Evolutionary conservation across 1,284 basidiomycete species (phyloP).

Genomic region (Malassezia arunalokei): DNA sequence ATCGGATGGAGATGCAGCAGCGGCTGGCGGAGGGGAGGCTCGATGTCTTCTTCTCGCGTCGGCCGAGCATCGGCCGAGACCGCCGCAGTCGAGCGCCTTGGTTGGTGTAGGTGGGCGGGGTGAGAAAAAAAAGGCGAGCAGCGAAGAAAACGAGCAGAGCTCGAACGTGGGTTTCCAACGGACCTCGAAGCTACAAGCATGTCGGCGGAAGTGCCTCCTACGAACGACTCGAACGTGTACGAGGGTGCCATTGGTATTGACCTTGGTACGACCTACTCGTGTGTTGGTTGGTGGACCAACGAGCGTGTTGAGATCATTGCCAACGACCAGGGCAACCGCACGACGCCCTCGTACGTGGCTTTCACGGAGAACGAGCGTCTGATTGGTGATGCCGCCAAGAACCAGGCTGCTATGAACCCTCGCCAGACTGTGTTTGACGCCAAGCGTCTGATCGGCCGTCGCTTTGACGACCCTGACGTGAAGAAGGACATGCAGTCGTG

Average conservation of each 20-base stretch:
- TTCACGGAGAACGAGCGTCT: conserved; percentile 95
- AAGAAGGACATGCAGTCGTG: conserved; percentile 63
- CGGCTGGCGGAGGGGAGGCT: not conserved
- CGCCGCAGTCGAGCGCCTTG: conserved; percentile 1
- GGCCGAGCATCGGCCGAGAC: conserved; percentile 16
- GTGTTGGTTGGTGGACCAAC: conserved; percentile 48
- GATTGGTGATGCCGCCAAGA: conserved; percentile 67
- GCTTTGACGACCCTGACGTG: conserved; percentile 64
- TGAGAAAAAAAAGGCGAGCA: conserved; percentile 3
- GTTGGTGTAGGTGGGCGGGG: not conserved
- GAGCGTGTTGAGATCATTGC: conserved; percentile 46
- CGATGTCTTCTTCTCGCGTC: not conserved
- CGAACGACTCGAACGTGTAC: conserved; percentile 64
- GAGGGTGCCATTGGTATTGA: conserved; percentile 87
- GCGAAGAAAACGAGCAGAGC: conserved; percentile 4
- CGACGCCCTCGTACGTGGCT: conserved; percentile 96
- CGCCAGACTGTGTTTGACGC: conserved; percentile 56
- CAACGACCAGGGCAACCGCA: conserved; percentile 73
- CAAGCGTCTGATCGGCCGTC: conserved; percentile 82
- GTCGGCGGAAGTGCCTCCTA: conserved; percentile 44
- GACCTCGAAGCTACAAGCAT: conserved; percentile 29
- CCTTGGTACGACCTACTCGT: conserved; percentile 74
- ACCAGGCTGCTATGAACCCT: conserved; percentile 78
- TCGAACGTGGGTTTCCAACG: conserved; percentile 12
- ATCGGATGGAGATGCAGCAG: not conserved